A percentile compares a stretch with the other conserved stretches of the same genome.
Evolutionary conservation across 768 basidiomycete genomes (phyloP).

Genomic region (Baorangia bicolor): DNA sequence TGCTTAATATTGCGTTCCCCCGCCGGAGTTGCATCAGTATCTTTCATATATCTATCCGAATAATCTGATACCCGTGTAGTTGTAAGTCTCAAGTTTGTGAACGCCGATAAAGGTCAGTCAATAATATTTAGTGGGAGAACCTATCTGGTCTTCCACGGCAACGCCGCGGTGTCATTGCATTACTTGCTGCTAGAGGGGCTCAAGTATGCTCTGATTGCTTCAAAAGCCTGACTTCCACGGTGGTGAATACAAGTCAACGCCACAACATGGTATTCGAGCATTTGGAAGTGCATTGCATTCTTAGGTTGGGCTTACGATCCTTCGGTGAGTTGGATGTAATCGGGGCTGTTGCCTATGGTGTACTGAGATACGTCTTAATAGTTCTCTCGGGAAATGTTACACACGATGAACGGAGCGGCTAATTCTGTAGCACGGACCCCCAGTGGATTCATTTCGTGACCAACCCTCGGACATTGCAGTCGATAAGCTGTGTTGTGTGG

Average conservation of each 20-base stretch:
- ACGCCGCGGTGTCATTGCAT: background rate
- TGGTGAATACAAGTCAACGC: constrained; percentile 11
- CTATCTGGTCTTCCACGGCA: background rate
- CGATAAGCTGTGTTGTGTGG: too few relatives aligned
- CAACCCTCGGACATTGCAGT: too few relatives aligned
- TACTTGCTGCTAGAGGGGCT: constrained; percentile 36
- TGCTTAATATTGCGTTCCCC: constrained; percentile 1
- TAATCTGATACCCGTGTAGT: background rate
- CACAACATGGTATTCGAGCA: constrained; percentile 48
- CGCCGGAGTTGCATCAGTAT: constrained; percentile 3
- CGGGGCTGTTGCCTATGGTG: background rate
- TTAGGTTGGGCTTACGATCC: constrained; percentile 53
- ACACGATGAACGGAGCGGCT: background rate
- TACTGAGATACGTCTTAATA: background rate
- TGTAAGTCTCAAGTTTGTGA: background rate
- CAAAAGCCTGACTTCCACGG: constrained; percentile 50
- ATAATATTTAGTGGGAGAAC: background rate
- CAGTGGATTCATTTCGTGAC: too few relatives aligned
- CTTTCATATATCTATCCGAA: constrained; percentile 11
- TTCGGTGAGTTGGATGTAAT: background rate
- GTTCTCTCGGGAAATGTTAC: background rate
- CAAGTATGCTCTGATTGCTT: constrained; percentile 49
- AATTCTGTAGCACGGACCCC: too few relatives aligned
- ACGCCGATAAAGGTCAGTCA: background rate
- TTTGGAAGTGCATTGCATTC: constrained; percentile 53